These are phyloP conservation scores for Coemansia guatemalensis DNA, from an alignment of 192 early-diverging fungal species.

Conservation along the genomic window DNA sequence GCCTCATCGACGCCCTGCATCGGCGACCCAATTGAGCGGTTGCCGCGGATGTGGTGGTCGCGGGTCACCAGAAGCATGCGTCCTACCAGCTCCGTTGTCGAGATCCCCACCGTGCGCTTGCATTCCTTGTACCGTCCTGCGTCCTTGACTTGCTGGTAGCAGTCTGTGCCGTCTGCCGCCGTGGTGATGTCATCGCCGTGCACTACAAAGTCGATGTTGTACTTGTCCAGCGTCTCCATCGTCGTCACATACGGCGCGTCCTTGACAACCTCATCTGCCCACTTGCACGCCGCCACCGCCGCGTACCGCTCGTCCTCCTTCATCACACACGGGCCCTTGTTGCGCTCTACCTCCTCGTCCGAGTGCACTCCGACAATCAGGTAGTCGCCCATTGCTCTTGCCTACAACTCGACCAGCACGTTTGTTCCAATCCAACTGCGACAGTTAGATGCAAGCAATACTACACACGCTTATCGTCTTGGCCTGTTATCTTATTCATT, in stretches of 20 bases:
- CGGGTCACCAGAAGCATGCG: constrained; percentile 91
- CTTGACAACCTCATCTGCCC: constrained; percentile 89
- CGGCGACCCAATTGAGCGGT: constrained; percentile 52
- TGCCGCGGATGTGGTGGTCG: constrained; percentile 79
- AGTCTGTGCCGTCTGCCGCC: constrained; percentile 92
- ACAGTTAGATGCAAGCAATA: neutral
- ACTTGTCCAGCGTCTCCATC: constrained; percentile 79
- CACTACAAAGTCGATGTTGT: constrained; percentile 92
- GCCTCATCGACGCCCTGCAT: constrained; percentile 58
- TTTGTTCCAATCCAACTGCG: neutral
- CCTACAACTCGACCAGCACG: constrained; percentile 50
- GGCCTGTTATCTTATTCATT: neutral
- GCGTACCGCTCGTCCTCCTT: constrained; percentile 94
- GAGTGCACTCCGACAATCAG: constrained; percentile 96
- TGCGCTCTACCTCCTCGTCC: constrained; percentile 84
- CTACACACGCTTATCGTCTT: neutral
- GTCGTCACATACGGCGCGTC: constrained; percentile 93
- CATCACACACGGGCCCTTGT: constrained; percentile 98
- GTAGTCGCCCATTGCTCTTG: constrained; percentile 92
- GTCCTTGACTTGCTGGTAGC: constrained; percentile 94
- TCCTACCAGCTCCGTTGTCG: constrained; percentile 96
- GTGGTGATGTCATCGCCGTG: constrained; percentile 99
- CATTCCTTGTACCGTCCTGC: constrained; percentile 94
- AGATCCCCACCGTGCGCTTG: constrained; percentile 93
- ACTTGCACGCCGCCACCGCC: constrained; percentile 95